Evolutionary conservation across 768 basidiomycete genomes (phyloP).

Genomic region (Dioszegia hungarica): DNA sequence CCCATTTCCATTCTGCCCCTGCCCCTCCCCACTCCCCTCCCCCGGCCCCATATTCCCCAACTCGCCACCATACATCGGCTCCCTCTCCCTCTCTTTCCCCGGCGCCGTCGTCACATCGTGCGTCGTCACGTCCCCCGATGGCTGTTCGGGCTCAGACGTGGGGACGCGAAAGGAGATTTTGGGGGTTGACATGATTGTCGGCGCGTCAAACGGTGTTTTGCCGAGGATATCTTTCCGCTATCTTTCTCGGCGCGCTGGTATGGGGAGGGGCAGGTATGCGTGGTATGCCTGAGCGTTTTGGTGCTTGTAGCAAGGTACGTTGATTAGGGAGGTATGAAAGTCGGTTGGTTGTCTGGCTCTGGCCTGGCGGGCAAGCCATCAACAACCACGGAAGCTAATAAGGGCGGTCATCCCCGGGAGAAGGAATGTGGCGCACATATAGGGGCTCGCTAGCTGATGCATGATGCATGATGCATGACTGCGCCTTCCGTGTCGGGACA

Average conservation of each 20-base stretch:
- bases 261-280: background rate
- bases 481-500: no score
- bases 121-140: conserved; percentile 33
- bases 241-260: no score
- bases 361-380: background rate
- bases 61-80: conserved; percentile 72
- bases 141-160: conserved; percentile 8
- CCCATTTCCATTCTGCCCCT: conserved; percentile 1
- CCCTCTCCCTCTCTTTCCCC: conserved; percentile 83
- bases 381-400: background rate
- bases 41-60: conserved; percentile 63
- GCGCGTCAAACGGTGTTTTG: background rate
- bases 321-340: no score
- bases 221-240: no score
- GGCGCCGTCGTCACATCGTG: conserved; percentile 68
- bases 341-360: no score
- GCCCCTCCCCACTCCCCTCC: conserved; percentile 2
- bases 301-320: background rate
- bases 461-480: no score
- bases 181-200: conserved; percentile 31
- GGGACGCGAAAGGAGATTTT: conserved; percentile 38
- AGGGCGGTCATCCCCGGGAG: background rate
- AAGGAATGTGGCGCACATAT: no score
- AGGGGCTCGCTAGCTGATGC: no score
- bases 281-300: background rate